Evolutionary conservation across 371 early-diverging fungal species (phyloP).

Genomic region (Rhizopus arrhizus): DNA sequence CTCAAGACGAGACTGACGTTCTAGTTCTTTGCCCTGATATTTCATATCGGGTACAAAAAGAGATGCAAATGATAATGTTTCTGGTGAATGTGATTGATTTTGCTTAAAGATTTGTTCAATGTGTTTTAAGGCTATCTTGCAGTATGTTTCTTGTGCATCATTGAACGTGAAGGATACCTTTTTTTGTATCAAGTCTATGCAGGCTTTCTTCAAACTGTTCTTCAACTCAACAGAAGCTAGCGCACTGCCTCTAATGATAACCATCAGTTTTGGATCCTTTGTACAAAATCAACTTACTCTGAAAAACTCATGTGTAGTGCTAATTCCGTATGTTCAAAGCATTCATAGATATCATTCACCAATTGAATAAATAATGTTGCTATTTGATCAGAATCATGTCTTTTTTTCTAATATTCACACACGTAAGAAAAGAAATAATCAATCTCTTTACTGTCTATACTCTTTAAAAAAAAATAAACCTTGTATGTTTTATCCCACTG

Average conservation of each 20-base stretch:
- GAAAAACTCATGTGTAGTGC: conserved; percentile 16
- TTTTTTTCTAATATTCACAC: conserved; percentile 13
- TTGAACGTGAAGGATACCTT: conserved; percentile 8
- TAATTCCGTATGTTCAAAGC: conserved; percentile 12
- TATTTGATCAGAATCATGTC: conserved; percentile 9
- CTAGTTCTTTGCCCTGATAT: conserved; percentile 13
- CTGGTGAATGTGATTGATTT: background rate
- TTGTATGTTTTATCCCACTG: conserved; percentile 21
- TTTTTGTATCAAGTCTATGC: conserved; percentile 15
- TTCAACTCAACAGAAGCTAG: conserved; percentile 17
- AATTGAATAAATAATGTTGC: conserved; percentile 1
- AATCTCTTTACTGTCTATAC: background rate
- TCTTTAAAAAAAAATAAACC: background rate
- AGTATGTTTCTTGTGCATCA: conserved; percentile 5
- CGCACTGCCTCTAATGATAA: conserved; percentile 15
- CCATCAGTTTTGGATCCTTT: background rate
- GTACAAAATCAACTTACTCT: conserved; percentile 10
- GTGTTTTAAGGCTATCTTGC: conserved; percentile 3
- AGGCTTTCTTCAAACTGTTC: conserved; percentile 9
- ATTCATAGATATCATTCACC: conserved; percentile 16
- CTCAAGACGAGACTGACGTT: conserved; percentile 7
- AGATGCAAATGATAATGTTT: conserved; percentile 7
- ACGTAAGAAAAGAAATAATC: background rate
- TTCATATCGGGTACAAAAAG: conserved; percentile 12
- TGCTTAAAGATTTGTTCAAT: conserved; percentile 3